phyloP scores from a whole-genome alignment of 2,329 filamentous ascomycete genomes.

The Acrocalymma vagum region DNA sequence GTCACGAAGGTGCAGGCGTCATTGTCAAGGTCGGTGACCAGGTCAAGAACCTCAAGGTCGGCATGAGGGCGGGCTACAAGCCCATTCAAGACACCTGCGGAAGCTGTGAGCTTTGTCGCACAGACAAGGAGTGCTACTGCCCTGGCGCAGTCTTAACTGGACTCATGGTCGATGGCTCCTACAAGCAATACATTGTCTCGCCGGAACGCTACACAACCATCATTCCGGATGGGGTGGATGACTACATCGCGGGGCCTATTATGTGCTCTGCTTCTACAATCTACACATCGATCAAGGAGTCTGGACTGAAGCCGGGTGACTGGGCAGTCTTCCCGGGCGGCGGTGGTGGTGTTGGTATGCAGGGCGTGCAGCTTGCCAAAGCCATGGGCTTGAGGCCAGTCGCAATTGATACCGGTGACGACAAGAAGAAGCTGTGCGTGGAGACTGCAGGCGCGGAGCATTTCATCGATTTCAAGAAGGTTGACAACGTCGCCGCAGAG shows the following conservation, averaged over 20 bases:
- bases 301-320: conserved; percentile 58
- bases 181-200: conserved; percentile 66
- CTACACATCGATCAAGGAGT: conserved; percentile 64
- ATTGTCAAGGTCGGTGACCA: conserved; percentile 65
- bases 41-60: conserved; percentile 58
- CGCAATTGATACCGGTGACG: conserved; percentile 47
- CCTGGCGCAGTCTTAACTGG: conserved; percentile 55
- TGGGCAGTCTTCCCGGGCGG: conserved; percentile 65
- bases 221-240: conserved; percentile 64
- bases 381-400: conserved; percentile 48
- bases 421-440: conserved; percentile 44
- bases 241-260: conserved; percentile 66
- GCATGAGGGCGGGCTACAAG: conserved; percentile 49
- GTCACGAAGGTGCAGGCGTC: conserved; percentile 66
- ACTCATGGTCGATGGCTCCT: conserved; percentile 56
- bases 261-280: conserved; percentile 69
- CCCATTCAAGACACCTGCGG: conserved; percentile 44
- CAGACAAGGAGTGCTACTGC: conserved; percentile 64
- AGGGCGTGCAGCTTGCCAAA: conserved; percentile 60
- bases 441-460: conserved; percentile 43
- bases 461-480: conserved; percentile 49
- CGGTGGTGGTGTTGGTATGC: conserved; percentile 65
- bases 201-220: conserved; percentile 63
- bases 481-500: conserved; percentile 41
- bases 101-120: conserved; percentile 57